Percentiles rank a stretch among this genome's conserved stretches.
Conservation (phyloP, 768 basidiomycete genomes). For the Cyathus striatus region DNA sequence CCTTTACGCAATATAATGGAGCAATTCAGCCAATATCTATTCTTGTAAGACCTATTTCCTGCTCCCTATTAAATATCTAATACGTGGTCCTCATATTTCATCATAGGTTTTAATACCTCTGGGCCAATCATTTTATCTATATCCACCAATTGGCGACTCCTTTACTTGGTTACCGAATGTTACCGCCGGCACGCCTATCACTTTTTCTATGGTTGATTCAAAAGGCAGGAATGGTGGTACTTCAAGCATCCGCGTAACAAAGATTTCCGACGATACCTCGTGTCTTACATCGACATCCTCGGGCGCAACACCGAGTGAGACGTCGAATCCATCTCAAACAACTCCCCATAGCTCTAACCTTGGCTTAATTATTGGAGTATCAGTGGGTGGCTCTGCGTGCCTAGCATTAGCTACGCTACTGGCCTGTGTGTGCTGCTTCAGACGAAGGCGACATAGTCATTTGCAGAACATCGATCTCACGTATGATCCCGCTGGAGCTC, state of each 20-base stretch:
- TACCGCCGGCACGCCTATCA: conserved; percentile 16
- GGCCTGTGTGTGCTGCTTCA: conserved; percentile 7
- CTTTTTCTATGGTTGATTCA: conserved; percentile 19
- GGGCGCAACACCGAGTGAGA: neutral
- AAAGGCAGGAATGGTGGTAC: conserved; percentile 16
- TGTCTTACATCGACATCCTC: conserved; percentile 9
- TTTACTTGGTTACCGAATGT: conserved; percentile 19
- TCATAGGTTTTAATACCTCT: conserved; percentile 16
- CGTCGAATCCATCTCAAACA: neutral
- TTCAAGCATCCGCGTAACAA: conserved; percentile 13
- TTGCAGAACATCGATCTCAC: conserved; percentile 9
- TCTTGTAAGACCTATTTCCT: conserved; percentile 10
- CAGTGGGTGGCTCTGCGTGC: conserved; percentile 9
- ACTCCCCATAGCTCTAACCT: neutral
- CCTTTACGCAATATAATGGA: conserved; percentile 14
- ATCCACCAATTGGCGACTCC: conserved; percentile 11
- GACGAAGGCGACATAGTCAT: conserved; percentile 6
- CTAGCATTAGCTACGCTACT: conserved; percentile 6
- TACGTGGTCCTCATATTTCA: neutral
- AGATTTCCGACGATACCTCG: conserved; percentile 13
- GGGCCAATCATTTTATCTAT: conserved; percentile 15
- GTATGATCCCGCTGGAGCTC: conserved; percentile 1
- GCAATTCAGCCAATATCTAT: conserved; percentile 19
- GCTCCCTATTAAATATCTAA: neutral
- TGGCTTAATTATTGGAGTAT: conserved; percentile 10